Evolutionary conservation across 441 rosid genomes (phyloP).

Genomic region (Rhodomyrtus psidioides): DNA sequence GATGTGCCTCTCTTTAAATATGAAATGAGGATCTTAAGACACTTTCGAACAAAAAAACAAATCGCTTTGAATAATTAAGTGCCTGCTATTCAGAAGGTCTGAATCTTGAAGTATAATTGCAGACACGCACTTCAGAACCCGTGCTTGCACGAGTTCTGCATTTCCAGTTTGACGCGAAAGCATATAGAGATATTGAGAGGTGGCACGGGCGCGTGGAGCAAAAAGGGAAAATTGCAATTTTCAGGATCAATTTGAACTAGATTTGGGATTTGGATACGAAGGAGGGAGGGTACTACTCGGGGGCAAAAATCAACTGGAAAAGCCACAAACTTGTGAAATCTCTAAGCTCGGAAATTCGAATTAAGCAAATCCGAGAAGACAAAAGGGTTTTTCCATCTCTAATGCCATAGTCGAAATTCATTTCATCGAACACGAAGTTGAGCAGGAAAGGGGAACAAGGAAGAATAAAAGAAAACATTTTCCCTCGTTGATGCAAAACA

Average conservation of each 20-base stretch:
- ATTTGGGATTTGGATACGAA: neutral
- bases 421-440: too few species aligned
- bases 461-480: neutral
- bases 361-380: neutral
- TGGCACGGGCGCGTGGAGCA: too few species aligned
- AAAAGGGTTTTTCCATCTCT: neutral
- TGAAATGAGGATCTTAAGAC: too few species aligned
- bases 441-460: too few species aligned
- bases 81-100: neutral
- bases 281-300: neutral
- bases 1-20: too few species aligned
- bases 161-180: neutral
- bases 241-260: neutral
- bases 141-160: neutral
- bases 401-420: too few species aligned
- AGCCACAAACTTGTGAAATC: neutral
- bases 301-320: neutral
- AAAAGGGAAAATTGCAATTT: neutral
- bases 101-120: neutral
- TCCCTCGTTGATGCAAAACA: neutral
- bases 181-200: too few species aligned
- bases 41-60: too few species aligned
- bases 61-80: neutral
- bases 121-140: fast-evolving
- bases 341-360: neutral